phyloP scores from a whole-genome alignment of 805 yeast genomes.

The Sungouiella thailandica region DNA sequence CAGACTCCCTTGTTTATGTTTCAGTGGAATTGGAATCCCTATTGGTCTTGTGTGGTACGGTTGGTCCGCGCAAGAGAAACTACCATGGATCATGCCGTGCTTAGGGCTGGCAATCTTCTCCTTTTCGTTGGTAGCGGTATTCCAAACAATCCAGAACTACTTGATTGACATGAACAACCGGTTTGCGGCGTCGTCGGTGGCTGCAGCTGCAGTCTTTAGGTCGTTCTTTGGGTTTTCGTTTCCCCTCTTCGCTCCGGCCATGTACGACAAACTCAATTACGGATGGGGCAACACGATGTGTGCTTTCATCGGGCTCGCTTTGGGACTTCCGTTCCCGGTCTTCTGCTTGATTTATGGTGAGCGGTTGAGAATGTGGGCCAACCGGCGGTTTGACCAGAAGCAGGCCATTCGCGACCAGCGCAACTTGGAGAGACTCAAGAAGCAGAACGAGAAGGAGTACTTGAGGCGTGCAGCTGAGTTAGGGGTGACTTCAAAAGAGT shows the following conservation, averaged over 20 bases:
- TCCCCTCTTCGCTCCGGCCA: conserved; percentile 57
- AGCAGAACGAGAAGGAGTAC: conserved; percentile 11
- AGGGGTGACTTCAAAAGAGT: not conserved
- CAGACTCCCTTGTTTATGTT: conserved; percentile 48
- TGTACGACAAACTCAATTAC: conserved; percentile 54
- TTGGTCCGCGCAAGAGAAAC: conserved; percentile 56
- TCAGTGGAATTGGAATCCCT: conserved; percentile 47
- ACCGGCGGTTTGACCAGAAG: conserved; percentile 40
- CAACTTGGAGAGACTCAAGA: conserved; percentile 31
- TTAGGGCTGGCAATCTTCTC: conserved; percentile 60
- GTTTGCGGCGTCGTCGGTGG: conserved; percentile 64
- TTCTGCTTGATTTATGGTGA: conserved; percentile 55
- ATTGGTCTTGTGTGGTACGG: conserved; percentile 66
- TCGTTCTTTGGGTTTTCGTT: conserved; percentile 64
- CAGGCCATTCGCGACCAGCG: conserved; percentile 44
- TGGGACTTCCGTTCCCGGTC: conserved; percentile 67
- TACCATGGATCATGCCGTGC: conserved; percentile 60
- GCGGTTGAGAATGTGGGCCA: conserved; percentile 53
- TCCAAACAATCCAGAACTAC: conserved; percentile 63
- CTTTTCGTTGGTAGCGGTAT: conserved; percentile 55
- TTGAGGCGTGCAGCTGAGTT: not conserved
- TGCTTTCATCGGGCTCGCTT: conserved; percentile 49
- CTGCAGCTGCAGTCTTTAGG: conserved; percentile 65
- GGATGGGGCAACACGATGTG: conserved; percentile 71
- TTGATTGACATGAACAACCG: conserved; percentile 67